These are phyloP conservation scores for Metschnikowia santaceciliae DNA, from an alignment of 805 yeast species.

Conservation along the genomic window DNA sequence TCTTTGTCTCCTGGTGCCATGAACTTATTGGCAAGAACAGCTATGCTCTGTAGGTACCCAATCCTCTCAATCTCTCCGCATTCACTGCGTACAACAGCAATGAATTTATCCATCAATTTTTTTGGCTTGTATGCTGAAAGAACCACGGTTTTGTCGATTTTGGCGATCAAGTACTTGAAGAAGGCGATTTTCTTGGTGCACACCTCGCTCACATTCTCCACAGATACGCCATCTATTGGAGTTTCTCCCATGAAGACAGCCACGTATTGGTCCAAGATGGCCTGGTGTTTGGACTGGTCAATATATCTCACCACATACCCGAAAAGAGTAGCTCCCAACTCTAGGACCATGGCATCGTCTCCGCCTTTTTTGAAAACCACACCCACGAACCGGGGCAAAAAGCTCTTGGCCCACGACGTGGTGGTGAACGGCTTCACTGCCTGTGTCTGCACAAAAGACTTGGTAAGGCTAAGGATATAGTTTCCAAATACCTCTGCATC, in stretches of 20 bases:
- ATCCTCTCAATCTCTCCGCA: conserved; percentile 5
- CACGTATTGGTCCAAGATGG: conserved; percentile 36
- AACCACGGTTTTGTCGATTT: conserved; percentile 40
- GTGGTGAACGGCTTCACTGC: conserved; percentile 31
- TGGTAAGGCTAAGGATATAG: conserved; percentile 18
- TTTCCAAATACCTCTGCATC: conserved; percentile 9
- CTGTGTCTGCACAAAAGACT: conserved; percentile 27
- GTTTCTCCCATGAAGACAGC: conserved; percentile 31
- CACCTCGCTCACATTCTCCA: conserved; percentile 18
- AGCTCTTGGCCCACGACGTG: conserved; percentile 41
- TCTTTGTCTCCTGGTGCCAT: conserved; percentile 11
- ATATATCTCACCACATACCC: conserved; percentile 39
- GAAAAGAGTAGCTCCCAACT: conserved; percentile 38
- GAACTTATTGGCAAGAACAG: conserved; percentile 51
- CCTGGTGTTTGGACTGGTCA: conserved; percentile 44
- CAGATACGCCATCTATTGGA: conserved; percentile 8
- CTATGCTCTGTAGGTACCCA: conserved; percentile 52
- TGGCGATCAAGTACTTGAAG: conserved; percentile 45
- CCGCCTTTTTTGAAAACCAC: conserved; percentile 11
- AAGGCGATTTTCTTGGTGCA: conserved; percentile 34
- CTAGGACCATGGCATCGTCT: conserved; percentile 26
- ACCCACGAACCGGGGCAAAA: conserved; percentile 38
- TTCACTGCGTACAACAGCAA: conserved; percentile 29
- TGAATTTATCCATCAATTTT: conserved; percentile 19
- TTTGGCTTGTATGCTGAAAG: conserved; percentile 11